phyloP scores from a whole-genome alignment of 495 filamentous ascomycete genomes.

The Penicillium salamii region DNA sequence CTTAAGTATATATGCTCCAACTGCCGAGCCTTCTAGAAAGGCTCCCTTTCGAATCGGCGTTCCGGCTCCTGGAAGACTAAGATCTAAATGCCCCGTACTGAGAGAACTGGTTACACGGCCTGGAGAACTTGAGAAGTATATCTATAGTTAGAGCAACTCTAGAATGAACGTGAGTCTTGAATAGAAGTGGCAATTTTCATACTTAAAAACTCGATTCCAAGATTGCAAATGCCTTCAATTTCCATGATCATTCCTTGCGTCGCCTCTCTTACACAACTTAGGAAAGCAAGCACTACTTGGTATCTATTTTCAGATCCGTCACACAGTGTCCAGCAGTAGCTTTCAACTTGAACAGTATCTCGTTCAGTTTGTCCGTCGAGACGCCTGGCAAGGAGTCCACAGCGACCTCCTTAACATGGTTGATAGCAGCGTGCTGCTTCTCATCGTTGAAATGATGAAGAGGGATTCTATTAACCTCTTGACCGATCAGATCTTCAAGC shows the following conservation, averaged over 20 bases:
- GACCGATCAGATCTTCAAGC: not conserved
- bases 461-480: not conserved
- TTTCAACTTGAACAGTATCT: not conserved
- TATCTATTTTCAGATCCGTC: not conserved
- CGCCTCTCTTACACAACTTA: not conserved
- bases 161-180: too few species aligned
- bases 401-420: not conserved
- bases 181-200: too few species aligned
- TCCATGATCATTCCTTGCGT: not conserved
- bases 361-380: not conserved
- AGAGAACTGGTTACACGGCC: too few species aligned
- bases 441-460: not conserved
- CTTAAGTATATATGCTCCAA: too few species aligned
- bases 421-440: not conserved
- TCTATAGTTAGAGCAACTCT: too few species aligned
- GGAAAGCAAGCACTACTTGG: not conserved
- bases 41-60: too few species aligned
- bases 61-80: too few species aligned
- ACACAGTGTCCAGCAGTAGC: not conserved
- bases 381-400: not conserved
- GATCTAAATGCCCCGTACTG: too few species aligned
- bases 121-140: too few species aligned
- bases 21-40: too few species aligned
- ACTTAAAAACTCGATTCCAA: too few species aligned
- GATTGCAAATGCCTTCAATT: too few species aligned